Evolutionary conservation across 108 stramenopile species (phyloP), one percentile per base, ranked within the genome.

Genomic region (Nitzschia sp.): DNA sequence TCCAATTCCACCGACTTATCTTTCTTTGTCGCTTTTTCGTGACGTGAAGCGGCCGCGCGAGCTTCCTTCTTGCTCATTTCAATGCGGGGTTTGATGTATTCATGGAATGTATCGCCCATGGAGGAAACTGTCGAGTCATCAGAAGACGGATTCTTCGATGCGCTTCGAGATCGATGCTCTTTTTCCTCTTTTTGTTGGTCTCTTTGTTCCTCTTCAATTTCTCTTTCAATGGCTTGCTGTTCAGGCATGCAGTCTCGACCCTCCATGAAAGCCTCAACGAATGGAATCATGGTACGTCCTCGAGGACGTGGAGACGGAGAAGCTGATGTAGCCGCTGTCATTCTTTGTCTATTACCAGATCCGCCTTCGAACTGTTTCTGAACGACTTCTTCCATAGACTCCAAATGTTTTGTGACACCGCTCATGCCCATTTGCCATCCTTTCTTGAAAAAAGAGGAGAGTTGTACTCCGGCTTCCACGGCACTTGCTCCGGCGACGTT

Each of bases 21-120:
- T n/a, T n/a, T n/a, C n/a, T n/a, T n/a, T n/a, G n/a, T n/a, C n/a
- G n/a, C n/a, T n/a, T n/a, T n/a, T n/a, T n/a, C n/a, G n/a, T n/a
- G n/a, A n/a, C n/a, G n/a, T n/a, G n/a, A n/a, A n/a, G n/a, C n/a
- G n/a, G n/a, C n/a, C 38, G 38, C 9, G 38, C 13, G 38, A 13
- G 13, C 38, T 41, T 41, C 38, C 13, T 13, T 13, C 38, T 41
- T 50, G 48, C 48, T 50, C 19, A 8, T n/a, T 21, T n/a, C n/a
- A 21, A 56, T 5, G 25, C 55, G 28, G 5, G 55, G 27, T 31
- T 56, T 56, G 30, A 56, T 29, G 17, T 56, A 56, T 17, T 56
- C 55, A 11, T 56, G 28, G 30, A 32, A 56, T 16, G 55, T 56
- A 56, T 56, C 55, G 2, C 55, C 55, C 30, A 56, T 29, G 17